Percentiles rank a stretch among this genome's conserved stretches.
phyloP scores from a whole-genome alignment of 495 filamentous ascomycete species.

The Penicillium lagena region DNA sequence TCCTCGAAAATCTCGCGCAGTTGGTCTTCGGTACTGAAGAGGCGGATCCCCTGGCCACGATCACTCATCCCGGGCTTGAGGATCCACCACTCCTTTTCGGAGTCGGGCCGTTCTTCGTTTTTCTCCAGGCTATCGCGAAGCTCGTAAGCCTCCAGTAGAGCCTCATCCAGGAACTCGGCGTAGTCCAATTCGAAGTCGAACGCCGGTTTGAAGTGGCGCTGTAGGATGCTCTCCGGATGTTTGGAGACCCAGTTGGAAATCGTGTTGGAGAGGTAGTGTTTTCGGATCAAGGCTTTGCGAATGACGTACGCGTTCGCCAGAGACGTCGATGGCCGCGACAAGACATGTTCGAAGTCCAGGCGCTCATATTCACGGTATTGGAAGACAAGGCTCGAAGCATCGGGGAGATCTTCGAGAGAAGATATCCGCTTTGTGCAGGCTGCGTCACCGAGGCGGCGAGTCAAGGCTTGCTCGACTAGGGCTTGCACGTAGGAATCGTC shows the following conservation, averaged over 20 bases:
- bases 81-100: constrained; percentile 89
- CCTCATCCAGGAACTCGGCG: constrained; percentile 92
- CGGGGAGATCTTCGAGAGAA: constrained; percentile 36
- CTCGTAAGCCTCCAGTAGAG: constrained; percentile 82
- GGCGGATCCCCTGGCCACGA: constrained; percentile 81
- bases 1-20: constrained; percentile 79
- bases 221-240: constrained; percentile 62
- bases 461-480: constrained; percentile 66
- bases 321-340: constrained; percentile 50
- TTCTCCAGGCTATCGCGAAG: constrained; percentile 65
- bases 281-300: constrained; percentile 94
- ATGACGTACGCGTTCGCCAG: constrained; percentile 83
- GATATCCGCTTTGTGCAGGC: constrained; percentile 35
- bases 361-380: constrained; percentile 83
- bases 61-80: constrained; percentile 97
- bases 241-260: constrained; percentile 77
- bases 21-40: constrained; percentile 79
- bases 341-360: constrained; percentile 70
- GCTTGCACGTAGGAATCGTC: constrained; percentile 82
- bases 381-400: constrained; percentile 48
- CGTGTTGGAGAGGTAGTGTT: constrained; percentile 83
- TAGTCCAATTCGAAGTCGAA: constrained; percentile 92
- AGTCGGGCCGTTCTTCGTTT: constrained; percentile 45
- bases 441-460: constrained; percentile 47
- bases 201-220: constrained; percentile 60